Conservation (phyloP, 345 rosid species). For the Citrus maxima region DNA sequence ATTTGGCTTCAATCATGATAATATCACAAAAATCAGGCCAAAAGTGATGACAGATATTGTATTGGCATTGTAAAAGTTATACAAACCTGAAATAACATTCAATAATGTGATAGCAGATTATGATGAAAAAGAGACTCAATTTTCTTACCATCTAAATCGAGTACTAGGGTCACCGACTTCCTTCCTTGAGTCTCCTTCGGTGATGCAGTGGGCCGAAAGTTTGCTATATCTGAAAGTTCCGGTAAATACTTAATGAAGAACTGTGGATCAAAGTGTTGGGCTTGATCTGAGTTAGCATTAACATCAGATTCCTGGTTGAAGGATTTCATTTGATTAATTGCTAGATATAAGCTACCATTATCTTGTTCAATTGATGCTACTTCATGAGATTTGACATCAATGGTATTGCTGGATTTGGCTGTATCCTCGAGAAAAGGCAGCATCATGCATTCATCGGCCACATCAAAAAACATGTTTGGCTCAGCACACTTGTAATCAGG, state of each 20-base stretch:
- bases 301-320: slow-evolving; percentile 45
- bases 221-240: slow-evolving; percentile 72
- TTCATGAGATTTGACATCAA: slow-evolving; percentile 44
- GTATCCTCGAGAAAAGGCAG: slow-evolving; percentile 76
- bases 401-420: slow-evolving; percentile 38
- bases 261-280: slow-evolving; percentile 78
- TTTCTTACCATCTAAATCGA: slow-evolving; percentile 91
- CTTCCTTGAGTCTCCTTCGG: slow-evolving; percentile 45
- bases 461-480: slow-evolving; percentile 51
- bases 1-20: background rate
- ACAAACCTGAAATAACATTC: background rate
- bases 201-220: slow-evolving; percentile 36
- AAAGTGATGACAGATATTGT: background rate
- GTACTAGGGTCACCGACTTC: slow-evolving; percentile 75
- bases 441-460: slow-evolving; percentile 68
- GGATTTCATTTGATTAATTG: slow-evolving; percentile 62
- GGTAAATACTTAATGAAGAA: slow-evolving; percentile 69
- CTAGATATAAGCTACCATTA: slow-evolving; percentile 50
- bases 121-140: background rate
- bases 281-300: slow-evolving; percentile 48
- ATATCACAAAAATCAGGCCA: background rate
- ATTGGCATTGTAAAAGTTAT: background rate
- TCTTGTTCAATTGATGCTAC: slow-evolving; percentile 38
- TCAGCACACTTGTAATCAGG: slow-evolving; percentile 63
- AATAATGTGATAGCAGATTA: background rate